A percentile compares a stretch with the other conserved stretches of the same genome.
Evolutionary conservation across 345 rosid species (phyloP).

Genomic region (Hibiscus syriacus): DNA sequence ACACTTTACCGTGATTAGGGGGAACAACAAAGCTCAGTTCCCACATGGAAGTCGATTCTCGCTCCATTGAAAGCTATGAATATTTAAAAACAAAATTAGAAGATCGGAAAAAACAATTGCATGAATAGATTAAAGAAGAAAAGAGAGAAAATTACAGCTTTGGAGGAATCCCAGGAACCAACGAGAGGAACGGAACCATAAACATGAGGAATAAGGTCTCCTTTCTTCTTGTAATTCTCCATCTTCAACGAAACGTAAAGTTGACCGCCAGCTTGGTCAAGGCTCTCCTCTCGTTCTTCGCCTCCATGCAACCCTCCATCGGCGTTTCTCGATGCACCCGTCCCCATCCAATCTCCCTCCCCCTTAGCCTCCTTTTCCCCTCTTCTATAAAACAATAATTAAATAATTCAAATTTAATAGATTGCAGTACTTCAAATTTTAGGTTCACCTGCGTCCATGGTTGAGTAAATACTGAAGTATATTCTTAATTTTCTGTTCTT

Average conservation of each 20-base stretch:
- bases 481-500: background rate
- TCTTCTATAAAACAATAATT: background rate
- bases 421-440: background rate
- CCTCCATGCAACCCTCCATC: constrained; percentile 41
- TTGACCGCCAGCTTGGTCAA: constrained; percentile 73
- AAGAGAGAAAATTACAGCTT: constrained; percentile 45
- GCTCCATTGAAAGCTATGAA: constrained; percentile 68
- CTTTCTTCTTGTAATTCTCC: constrained; percentile 74
- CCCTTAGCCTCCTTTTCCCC: no score
- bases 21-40: constrained; percentile 93
- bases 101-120: background rate
- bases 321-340: constrained; percentile 52
- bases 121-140: background rate
- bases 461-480: background rate
- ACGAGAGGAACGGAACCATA: constrained; percentile 87
- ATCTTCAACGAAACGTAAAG: constrained; percentile 82
- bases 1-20: constrained; percentile 72
- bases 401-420: background rate
- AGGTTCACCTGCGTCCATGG: background rate
- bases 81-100: background rate
- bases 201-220: constrained; percentile 84
- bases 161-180: constrained; percentile 94
- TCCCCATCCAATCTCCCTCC: constrained; percentile 62
- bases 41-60: constrained; percentile 90
- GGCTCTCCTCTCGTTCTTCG: constrained; percentile 38